A percentile compares a stretch with the other conserved stretches of the same genome.
These are phyloP conservation scores for Panicum virgatum DNA, from an alignment of 202 grass and related monocot genomes.

Conservation along the genomic window DNA sequence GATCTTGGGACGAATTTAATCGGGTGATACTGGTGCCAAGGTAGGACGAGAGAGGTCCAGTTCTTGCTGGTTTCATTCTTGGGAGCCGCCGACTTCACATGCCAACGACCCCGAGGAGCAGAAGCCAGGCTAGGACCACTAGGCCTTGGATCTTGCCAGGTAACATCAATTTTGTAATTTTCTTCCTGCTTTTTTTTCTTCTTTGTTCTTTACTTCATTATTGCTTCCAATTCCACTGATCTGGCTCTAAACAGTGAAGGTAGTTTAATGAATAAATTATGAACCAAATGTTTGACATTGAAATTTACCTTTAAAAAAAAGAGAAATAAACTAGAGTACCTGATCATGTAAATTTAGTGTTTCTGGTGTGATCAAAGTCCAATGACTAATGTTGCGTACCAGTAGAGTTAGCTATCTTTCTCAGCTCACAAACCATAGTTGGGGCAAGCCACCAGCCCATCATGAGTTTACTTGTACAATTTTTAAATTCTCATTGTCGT, in stretches of 20 bases:
- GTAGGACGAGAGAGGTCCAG: neutral
- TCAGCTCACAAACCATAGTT: neutral
- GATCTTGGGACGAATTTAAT: conserved; percentile 1
- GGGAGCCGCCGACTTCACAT: conserved; percentile 49
- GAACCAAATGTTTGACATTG: neutral
- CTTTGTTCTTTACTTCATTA: neutral
- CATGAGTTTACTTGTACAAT: neutral
- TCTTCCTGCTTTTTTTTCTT: neutral
- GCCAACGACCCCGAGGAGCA: conserved; percentile 55
- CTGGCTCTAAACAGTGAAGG: neutral
- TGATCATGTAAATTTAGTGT: conserved; percentile 7
- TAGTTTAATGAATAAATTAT: neutral
- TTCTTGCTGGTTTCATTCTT: conserved; percentile 29
- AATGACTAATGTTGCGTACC: neutral
- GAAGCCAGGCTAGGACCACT: conserved; percentile 58
- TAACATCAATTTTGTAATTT: conserved; percentile 22
- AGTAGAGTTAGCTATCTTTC: neutral
- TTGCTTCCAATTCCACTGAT: neutral
- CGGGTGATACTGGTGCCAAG: conserved; percentile 20
- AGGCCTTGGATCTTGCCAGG: conserved; percentile 69
- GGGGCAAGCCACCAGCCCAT: neutral
- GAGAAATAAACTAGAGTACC: neutral
- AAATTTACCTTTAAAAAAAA: neutral
- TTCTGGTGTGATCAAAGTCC: neutral
- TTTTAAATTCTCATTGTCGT: conserved; percentile 7